phyloP scores from a whole-genome alignment of 2,329 filamentous ascomycete species.

The Monosporascus sp. region DNA sequence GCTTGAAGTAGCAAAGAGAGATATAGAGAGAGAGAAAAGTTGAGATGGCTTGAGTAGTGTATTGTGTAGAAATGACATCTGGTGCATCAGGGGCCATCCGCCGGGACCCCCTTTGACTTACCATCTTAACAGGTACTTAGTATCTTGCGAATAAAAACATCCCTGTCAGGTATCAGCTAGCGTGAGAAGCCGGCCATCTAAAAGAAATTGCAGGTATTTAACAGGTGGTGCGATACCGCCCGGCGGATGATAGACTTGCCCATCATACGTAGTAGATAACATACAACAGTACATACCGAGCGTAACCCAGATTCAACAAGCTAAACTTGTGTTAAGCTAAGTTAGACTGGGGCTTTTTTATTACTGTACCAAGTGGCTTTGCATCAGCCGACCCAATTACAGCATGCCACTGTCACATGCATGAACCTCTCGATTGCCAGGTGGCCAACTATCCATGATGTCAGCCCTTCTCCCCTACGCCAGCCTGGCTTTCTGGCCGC shows the following conservation, averaged over 20 bases:
- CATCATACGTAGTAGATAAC: too few relatives aligned
- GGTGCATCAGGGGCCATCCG: background rate
- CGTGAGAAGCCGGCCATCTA: too few relatives aligned
- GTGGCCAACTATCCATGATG: background rate
- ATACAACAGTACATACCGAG: too few relatives aligned
- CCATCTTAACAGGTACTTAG: background rate
- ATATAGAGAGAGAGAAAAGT: too few relatives aligned
- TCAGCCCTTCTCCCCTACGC: background rate
- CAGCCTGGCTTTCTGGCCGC: background rate
- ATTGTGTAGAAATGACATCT: background rate
- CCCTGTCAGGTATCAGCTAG: too few relatives aligned
- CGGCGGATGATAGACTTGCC: too few relatives aligned
- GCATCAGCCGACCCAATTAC: background rate
- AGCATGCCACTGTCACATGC: slow-evolving; percentile 15
- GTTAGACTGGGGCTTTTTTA: background rate
- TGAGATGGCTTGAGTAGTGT: background rate
- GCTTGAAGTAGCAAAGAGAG: too few relatives aligned
- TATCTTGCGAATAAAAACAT: too few relatives aligned
- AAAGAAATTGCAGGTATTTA: too few relatives aligned
- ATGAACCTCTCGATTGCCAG: slow-evolving; percentile 6
- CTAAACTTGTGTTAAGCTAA: slow-evolving; percentile 1
- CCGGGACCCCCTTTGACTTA: background rate
- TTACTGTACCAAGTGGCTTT: background rate
- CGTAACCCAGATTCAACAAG: too few relatives aligned
- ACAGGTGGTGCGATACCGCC: too few relatives aligned